Base-by-base conservation (phyloP, 2,329 filamentous ascomycete species). In the Nemania diffusa region DNA sequence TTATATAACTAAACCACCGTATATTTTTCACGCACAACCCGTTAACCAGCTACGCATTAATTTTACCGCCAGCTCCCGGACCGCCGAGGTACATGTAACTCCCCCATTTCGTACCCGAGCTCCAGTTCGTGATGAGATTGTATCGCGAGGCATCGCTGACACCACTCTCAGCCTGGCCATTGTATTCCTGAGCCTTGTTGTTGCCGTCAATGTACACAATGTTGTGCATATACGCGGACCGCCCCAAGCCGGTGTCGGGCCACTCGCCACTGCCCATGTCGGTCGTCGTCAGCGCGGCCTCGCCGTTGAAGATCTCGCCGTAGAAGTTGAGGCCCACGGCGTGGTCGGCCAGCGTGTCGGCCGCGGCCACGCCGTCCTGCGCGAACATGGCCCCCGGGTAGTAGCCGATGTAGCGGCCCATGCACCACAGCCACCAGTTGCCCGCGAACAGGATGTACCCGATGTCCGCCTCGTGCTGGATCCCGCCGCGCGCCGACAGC, bases 181-280 rank as follows among this genome's bases (percentile, higher is more conserved):
- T 69, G 48, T 70, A 70, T 32, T 67, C 51, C 1, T n/a, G 9
- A 50, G 62, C 64, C 57, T 2, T 26, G 37, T 15, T 15, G 46
- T 17, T 13, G 32, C 15, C 27, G 53, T 64, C 15, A 46, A 64
- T 44, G 50, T 53, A 57, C 17, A n/a, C 6, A 60, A 70, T 70
- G 29, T 70, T 69, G 52, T 64, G 69, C 34, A 70, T 66, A 57
- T 70, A 70, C n/a, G 63, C 69, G 8, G 69, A 64, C 66, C 65
- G 67, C 20, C 69, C 69, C 37, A 50, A 67, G 26, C 69, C 69
- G 13, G 63, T 22, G 13, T 34, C 2, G 11, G 69, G 69, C n/a
- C 55, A 69, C 66, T 70, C 69, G 34, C 66, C 69, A 37, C 69
- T 70, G 60, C 69, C 69, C 69, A 70, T 70, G 50, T 69, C 69